Evolutionary conservation across 2,329 filamentous ascomycete species (phyloP).

Genomic region (Byssochlamys sp.): DNA sequence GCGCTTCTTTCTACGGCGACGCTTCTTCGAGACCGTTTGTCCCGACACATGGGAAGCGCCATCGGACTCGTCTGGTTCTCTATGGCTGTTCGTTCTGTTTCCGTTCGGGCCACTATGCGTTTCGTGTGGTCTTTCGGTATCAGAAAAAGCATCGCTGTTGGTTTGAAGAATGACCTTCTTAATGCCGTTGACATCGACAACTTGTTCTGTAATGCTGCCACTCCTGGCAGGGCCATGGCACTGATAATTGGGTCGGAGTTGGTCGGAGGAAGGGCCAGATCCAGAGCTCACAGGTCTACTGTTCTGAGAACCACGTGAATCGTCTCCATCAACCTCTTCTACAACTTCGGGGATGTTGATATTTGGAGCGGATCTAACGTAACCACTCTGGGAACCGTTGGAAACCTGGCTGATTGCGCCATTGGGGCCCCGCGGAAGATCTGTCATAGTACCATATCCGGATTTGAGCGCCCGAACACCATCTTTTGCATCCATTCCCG

Average conservation of each 20-base stretch:
- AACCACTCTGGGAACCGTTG: constrained; percentile 10
- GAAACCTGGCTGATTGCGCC: constrained; percentile 15
- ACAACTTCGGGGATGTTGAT: constrained; percentile 18
- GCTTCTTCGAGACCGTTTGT: constrained; percentile 13
- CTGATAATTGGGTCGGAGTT: constrained; percentile 20
- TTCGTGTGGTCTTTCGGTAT: constrained; percentile 14
- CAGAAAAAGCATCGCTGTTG: constrained; percentile 47
- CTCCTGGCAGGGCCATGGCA: constrained; percentile 51
- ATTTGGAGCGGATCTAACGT: constrained; percentile 12
- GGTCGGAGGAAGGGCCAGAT: constrained; percentile 13
- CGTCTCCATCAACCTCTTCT: neutral
- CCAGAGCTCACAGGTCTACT: constrained; percentile 16
- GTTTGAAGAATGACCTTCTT: constrained; percentile 67
- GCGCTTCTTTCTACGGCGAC: constrained; percentile 19
- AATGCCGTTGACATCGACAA: constrained; percentile 64
- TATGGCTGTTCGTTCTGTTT: neutral
- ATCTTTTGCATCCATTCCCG: constrained; percentile 53
- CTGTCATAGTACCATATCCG: constrained; percentile 43
- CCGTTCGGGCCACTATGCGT: neutral
- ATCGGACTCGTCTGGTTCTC: constrained; percentile 4
- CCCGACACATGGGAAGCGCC: constrained; percentile 3
- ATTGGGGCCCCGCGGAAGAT: constrained; percentile 14
- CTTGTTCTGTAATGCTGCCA: constrained; percentile 69
- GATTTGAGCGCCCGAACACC: constrained; percentile 53
- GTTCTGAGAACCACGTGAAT: neutral